Evolutionary conservation across 164 flowering plant species (phyloP), one percentile per base, ranked within the genome.

Genomic region (Litsea cubeba): DNA sequence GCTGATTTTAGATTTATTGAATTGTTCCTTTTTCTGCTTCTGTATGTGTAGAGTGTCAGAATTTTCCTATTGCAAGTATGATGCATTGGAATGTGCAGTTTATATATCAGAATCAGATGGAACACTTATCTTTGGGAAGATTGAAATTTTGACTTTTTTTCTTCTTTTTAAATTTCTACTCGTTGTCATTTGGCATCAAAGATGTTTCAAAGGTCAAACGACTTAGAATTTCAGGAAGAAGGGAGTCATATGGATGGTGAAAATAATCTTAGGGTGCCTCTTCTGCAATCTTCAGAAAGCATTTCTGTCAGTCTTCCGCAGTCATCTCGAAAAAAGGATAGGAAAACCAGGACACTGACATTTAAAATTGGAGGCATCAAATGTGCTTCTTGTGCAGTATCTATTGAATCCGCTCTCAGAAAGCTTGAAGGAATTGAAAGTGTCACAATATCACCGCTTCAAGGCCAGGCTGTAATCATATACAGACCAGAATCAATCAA

Each of bases 391-490:
- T 92, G 98, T 83, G 81, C 82, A 5, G 62, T 82, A 18, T 85
- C 93, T 23, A 88, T 94, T 46, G 97, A 94, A 81, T 84, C 97
- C 60, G 88, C 75, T 17, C 76, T 92, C 23, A 73, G 79, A 65
- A 74, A 81, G 71, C 81, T 90, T 74, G 72, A 83, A 76, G 98
- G 97, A 15, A 82, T 94, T 54, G 77, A 82, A 70, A 87, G 81
- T 72, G 89, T 80, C 12, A 58, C 67, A 62, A 90, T 94, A 50
- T 94, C 98, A 11, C 86, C 90, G 5, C 86, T 94, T 77, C 85
- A 92, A 79, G 96, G 98, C 75, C 90, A 87, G 70, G 88, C 93
- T 68, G 91, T 86, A 0, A 82, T 94, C 71, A 83, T 77, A 75
- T 89, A 84, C 74, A 30, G 69, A 25, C 93, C 97, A 22, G 82